Conservation (phyloP, 495 filamentous ascomycete species). For the Emericellopsis terricola region DNA sequence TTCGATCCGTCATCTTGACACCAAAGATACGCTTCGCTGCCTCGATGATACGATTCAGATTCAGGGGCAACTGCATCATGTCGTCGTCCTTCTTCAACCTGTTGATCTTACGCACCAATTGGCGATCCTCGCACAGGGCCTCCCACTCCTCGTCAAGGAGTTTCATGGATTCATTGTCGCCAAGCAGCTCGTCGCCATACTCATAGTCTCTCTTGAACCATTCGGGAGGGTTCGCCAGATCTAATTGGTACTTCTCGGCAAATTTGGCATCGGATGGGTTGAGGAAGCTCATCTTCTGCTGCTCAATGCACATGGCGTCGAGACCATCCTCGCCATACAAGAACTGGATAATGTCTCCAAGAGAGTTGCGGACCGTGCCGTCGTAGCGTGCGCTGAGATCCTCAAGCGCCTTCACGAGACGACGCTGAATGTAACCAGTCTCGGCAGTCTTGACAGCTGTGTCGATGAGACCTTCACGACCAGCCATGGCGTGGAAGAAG, state of each 20-base stretch:
- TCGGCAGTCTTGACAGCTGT: conserved; percentile 99
- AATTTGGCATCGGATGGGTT: conserved; percentile 55
- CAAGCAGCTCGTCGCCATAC: conserved; percentile 69
- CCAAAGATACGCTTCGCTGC: conserved; percentile 79
- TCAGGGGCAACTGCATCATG: conserved; percentile 77
- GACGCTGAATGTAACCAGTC: conserved; percentile 96
- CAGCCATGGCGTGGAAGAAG: conserved; percentile 99
- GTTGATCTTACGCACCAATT: conserved; percentile 48
- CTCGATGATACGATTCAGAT: conserved; percentile 77
- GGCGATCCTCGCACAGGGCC: conserved; percentile 51
- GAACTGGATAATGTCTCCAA: conserved; percentile 95
- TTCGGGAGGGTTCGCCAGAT: conserved; percentile 29
- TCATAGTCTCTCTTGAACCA: conserved; percentile 23
- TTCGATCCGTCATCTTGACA: conserved; percentile 64
- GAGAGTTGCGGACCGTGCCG: conserved; percentile 89
- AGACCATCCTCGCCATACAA: conserved; percentile 95
- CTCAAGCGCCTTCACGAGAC: conserved; percentile 93
- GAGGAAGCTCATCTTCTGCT: conserved; percentile 76
- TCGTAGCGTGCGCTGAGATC: conserved; percentile 97
- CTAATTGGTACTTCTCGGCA: conserved; percentile 65
- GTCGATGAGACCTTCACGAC: conserved; percentile 98
- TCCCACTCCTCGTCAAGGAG: conserved; percentile 84
- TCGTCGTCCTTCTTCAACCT: conserved; percentile 46
- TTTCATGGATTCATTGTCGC: conserved; percentile 68
- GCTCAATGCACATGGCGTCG: conserved; percentile 78